phyloP scores from a whole-genome alignment of 1,284 basidiomycete genomes.

The Tremellales sp. region DNA sequence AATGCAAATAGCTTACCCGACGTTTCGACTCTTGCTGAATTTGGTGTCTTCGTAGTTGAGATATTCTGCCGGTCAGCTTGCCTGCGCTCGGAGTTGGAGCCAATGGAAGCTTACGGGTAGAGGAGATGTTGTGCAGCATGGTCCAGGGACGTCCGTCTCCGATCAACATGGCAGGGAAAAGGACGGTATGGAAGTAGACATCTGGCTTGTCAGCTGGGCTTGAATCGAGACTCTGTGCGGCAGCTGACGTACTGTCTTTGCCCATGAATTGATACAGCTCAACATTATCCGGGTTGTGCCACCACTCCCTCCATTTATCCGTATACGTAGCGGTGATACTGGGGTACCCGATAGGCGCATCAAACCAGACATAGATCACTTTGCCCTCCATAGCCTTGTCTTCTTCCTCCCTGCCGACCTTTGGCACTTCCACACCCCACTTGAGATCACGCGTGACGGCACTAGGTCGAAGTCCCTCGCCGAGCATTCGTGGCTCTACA shows the following conservation, averaged over 20 bases:
- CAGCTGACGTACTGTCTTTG: constrained; percentile 65
- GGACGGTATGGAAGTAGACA: constrained; percentile 96
- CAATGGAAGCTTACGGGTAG: constrained; percentile 70
- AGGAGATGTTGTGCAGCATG: constrained; percentile 87
- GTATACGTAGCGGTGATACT: constrained; percentile 97
- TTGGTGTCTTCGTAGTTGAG: constrained; percentile 98
- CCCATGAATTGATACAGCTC: constrained; percentile 98
- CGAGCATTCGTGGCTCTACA: constrained; percentile 83
- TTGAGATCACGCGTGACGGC: constrained; percentile 90
- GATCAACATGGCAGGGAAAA: constrained; percentile 86
- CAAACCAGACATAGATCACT: constrained; percentile 79
- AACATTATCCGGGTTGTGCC: constrained; percentile 90
- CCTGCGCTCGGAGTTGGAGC: not conserved
- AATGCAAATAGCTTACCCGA: constrained; percentile 60
- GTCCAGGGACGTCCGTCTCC: constrained; percentile 93
- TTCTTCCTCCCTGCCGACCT: constrained; percentile 62
- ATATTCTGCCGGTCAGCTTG: constrained; percentile 65
- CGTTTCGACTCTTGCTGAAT: constrained; percentile 95
- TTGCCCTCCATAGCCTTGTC: constrained; percentile 84
- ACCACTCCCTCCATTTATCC: constrained; percentile 93
- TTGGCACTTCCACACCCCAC: constrained; percentile 94
- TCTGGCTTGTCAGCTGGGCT: constrained; percentile 44
- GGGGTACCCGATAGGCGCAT: constrained; percentile 95
- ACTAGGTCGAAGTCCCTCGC: constrained; percentile 74
- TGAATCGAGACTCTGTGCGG: not conserved